Base-by-base conservation (phyloP, 805 yeast species). In the Spathaspora gorwiae region DNA sequence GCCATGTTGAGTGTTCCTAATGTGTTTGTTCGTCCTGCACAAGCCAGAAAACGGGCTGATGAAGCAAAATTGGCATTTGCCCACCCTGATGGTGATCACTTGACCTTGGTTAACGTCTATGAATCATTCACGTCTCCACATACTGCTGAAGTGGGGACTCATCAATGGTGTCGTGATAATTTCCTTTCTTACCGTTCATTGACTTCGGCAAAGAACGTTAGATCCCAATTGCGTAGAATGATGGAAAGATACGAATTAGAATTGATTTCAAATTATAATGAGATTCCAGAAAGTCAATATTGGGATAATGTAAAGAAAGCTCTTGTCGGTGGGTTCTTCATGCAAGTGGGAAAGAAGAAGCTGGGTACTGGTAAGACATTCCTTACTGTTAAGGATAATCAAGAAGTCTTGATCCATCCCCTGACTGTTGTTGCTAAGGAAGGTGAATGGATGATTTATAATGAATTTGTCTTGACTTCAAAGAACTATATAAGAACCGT, bases 321-420 rank as follows among this genome's bases (percentile, higher is more conserved):
- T 0, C 67, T 94, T 47, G 77, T 88, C 4, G 79, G 88, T n/a
- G 99, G 99, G 1, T 90, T 90, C 65, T 94, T 94, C 73, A 90
- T 94, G 98, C 99, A 94, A 71, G 95, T 87, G 45, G 98, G 97
- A 31, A 94, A 90, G 70, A 88, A 87, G 72, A 88, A 87, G 72
- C 81, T 80, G 70, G 79, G 86, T n/a, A 83, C 88, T 34, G 85
- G 84, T 57, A 69, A 68, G 53, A 90, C 87, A n/a, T 92, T 85
- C 64, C 77, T 87, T 55, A 94, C 99, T 0, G 86, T 90, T 42
- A 90, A 90, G 66, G 99, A 94, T 66, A 90, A 90, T 60, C 99
- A 94, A 71, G 98, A 92, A 51, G 98, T 92, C 10, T 68, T 90
- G 56, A 76, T 94, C 39, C 99, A 94, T 62, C 99, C 99, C 49